phyloP scores from a whole-genome alignment of 169 alveolate genomes.

The Miamiensis avidus region DNA sequence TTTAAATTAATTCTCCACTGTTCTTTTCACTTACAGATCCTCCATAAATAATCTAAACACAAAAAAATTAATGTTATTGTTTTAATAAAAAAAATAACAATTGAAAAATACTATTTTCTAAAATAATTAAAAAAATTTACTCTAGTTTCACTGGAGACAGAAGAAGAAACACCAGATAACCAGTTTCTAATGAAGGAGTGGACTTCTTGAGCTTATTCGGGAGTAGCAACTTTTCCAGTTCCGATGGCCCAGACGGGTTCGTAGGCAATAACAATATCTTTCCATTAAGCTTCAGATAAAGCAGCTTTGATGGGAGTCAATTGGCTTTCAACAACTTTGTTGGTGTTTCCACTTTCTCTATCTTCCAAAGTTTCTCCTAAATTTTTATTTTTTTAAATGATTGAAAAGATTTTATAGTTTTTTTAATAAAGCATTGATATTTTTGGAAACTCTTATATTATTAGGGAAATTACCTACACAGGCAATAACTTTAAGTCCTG shows the following conservation, averaged over 20 bases:
- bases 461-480: slow-evolving; percentile 75
- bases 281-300: slow-evolving; percentile 77
- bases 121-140: no score
- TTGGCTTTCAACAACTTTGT: slow-evolving; percentile 91
- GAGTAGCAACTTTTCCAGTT: slow-evolving; percentile 97
- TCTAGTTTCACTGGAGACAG: slow-evolving; percentile 87
- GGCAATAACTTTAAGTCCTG: slow-evolving; percentile 87
- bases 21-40: slow-evolving; percentile 97
- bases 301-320: slow-evolving; percentile 51
- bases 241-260: slow-evolving; percentile 99
- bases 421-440: no score
- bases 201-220: slow-evolving; percentile 96
- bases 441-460: no score
- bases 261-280: slow-evolving; percentile 95
- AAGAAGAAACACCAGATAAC: slow-evolving; percentile 82
- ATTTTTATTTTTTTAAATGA: no score
- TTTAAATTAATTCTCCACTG: slow-evolving; percentile 90
- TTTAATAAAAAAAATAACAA: no score
- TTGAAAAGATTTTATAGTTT: no score
- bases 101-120: no score
- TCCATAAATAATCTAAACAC: slow-evolving; percentile 96
- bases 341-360: slow-evolving; percentile 93
- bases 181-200: slow-evolving; percentile 87
- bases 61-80: no score
- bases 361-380: slow-evolving; percentile 94